Percentiles rank a stretch among this genome's conserved stretches.
These are phyloP conservation scores for Suillus decipiens DNA, from an alignment of 768 basidiomycete species.

Conservation along the genomic window DNA sequence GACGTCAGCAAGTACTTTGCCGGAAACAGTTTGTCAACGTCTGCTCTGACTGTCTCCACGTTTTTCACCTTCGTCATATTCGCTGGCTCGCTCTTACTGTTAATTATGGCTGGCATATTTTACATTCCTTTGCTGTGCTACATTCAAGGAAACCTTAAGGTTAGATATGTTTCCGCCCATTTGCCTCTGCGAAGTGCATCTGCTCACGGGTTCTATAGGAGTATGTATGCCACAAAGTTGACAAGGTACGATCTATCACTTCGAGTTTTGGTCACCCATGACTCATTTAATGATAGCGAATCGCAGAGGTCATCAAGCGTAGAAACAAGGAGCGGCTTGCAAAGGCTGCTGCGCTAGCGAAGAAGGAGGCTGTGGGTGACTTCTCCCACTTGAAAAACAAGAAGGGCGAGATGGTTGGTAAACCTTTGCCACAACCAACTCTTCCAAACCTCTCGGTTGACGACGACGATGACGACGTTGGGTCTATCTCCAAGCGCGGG, in stretches of 20 bases:
- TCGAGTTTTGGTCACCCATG: conserved; percentile 10
- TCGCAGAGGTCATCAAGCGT: conserved; percentile 89
- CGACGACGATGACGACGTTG: conserved; percentile 68
- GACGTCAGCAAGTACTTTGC: conserved; percentile 78
- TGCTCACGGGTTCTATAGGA: conserved; percentile 50
- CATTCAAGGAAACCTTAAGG: conserved; percentile 97
- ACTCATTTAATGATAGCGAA: conserved; percentile 58
- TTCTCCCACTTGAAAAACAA: conserved; percentile 91
- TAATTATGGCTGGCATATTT: conserved; percentile 81
- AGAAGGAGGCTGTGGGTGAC: conserved; percentile 91
- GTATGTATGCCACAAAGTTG: conserved; percentile 98
- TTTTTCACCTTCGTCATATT: conserved; percentile 91
- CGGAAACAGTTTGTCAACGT: conserved; percentile 74
- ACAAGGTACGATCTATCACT: conserved; percentile 65
- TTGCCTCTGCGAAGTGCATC: conserved; percentile 11
- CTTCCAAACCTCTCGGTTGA: conserved; percentile 90
- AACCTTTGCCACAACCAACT: conserved; percentile 90
- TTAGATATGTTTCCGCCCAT: conserved; percentile 27
- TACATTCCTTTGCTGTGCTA: conserved; percentile 95
- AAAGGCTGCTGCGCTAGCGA: conserved; percentile 78
- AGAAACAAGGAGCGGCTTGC: conserved; percentile 84
- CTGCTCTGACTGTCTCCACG: conserved; percentile 83
- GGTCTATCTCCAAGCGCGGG: conserved; percentile 57
- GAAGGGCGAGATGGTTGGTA: conserved; percentile 81
- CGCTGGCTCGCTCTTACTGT: conserved; percentile 75